Percentiles rank a stretch among this genome's conserved stretches.
Evolutionary conservation across 768 basidiomycete genomes (phyloP).

Genomic region (Antrodiella citrinella): DNA sequence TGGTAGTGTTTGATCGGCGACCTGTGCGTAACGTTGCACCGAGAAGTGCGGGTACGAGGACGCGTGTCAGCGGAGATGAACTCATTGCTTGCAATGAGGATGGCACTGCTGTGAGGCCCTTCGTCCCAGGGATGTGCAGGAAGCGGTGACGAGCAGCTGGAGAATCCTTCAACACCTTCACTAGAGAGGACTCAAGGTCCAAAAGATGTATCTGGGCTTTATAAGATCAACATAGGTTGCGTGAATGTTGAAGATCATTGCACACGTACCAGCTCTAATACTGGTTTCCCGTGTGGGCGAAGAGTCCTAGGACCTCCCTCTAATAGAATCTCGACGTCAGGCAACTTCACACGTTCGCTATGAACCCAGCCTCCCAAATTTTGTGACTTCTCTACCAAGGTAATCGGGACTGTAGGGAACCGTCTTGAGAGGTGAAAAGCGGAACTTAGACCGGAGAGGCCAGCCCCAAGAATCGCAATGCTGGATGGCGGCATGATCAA

Average conservation of each 20-base stretch:
- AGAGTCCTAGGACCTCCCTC: conserved; percentile 88
- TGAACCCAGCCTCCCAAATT: conserved; percentile 84
- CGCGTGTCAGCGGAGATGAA: conserved; percentile 28
- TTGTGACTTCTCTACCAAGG: conserved; percentile 57
- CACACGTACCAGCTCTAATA: conserved; percentile 73
- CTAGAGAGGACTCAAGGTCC: conserved; percentile 44
- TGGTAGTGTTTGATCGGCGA: neutral
- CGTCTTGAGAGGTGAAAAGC: conserved; percentile 69
- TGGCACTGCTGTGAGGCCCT: conserved; percentile 46
- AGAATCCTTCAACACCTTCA: conserved; percentile 59
- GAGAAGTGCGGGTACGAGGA: conserved; percentile 47
- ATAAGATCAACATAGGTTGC: no score
- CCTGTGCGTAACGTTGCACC: conserved; percentile 43
- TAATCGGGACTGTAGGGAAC: conserved; percentile 51
- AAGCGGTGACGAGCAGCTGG: conserved; percentile 75
- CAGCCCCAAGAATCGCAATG: conserved; percentile 61
- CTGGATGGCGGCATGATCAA: neutral
- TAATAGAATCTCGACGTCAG: conserved; percentile 42
- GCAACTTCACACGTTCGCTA: conserved; percentile 44
- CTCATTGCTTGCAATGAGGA: conserved; percentile 32
- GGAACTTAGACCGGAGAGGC: conserved; percentile 73
- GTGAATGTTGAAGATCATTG: conserved; percentile 11
- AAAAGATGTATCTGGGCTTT: conserved; percentile 66
- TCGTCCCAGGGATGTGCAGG: conserved; percentile 44
- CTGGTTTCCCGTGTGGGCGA: conserved; percentile 61